Percentiles rank a stretch among this genome's conserved stretches.
phyloP scores from a whole-genome alignment of 176 grass and related monocot genomes.

The Ensete ventricosum region DNA sequence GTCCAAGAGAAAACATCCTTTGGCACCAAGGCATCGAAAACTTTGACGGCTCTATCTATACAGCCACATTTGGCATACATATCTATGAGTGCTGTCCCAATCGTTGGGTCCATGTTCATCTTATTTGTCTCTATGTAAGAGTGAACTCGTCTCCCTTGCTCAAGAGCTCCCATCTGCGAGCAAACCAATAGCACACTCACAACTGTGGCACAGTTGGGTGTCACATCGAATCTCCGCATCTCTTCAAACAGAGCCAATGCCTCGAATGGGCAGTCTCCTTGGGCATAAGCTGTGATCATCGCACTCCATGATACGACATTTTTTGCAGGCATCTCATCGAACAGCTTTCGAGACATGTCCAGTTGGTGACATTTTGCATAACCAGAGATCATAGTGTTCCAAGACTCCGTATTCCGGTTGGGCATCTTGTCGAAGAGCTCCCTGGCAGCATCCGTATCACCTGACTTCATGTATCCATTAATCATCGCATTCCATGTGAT shows the following conservation, averaged over 20 bases:
- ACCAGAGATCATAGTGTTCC: constrained; percentile 19
- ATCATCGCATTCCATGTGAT: constrained; percentile 23
- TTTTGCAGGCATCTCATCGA: constrained; percentile 13
- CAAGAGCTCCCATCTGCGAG: constrained; percentile 16
- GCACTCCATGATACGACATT: constrained; percentile 21
- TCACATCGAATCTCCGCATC: constrained; percentile 7
- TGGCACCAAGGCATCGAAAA: constrained; percentile 2
- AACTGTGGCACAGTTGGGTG: constrained; percentile 11
- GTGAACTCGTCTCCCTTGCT: constrained; percentile 8
- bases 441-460: neutral
- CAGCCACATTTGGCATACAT: constrained; percentile 24
- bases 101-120: constrained; percentile 14
- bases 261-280: neutral
- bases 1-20: constrained; percentile 26
- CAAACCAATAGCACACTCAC: constrained; percentile 19
- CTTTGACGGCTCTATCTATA: constrained; percentile 4
- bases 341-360: neutral
- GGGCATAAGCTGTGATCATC: constrained; percentile 18
- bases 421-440: constrained; percentile 14
- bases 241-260: constrained; percentile 11
- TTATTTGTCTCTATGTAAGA: constrained; percentile 8
- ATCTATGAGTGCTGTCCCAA: constrained; percentile 17
- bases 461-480: neutral
- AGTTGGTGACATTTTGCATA: constrained; percentile 4
- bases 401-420: constrained; percentile 5